Conservation (phyloP, 2,329 filamentous ascomycete genomes). For the Fusarium ambrosium region DNA sequence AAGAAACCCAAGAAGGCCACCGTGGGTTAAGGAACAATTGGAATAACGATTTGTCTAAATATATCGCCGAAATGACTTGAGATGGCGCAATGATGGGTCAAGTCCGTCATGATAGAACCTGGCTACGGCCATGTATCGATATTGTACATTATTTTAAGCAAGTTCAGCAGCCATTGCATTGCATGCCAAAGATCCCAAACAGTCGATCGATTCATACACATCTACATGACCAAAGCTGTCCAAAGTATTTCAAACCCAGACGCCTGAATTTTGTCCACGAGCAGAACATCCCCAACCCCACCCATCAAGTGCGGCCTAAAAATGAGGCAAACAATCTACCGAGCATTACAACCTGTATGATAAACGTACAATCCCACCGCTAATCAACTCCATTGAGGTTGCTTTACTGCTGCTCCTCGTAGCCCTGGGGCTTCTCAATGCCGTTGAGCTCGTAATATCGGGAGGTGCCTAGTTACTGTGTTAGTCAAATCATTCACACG, state of each 20-base stretch:
- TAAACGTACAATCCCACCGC: conserved; percentile 38
- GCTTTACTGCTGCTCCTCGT: conserved; percentile 75
- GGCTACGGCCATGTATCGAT: conserved; percentile 43
- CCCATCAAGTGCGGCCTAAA: conserved; percentile 38
- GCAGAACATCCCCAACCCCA: conserved; percentile 40
- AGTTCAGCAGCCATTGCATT: conserved; percentile 15
- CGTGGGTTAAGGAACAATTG: conserved; percentile 55
- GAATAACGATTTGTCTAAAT: neutral
- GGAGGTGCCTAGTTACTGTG: conserved; percentile 67
- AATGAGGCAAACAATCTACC: conserved; percentile 36
- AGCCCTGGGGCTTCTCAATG: conserved; percentile 86
- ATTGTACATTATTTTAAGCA: conserved; percentile 45
- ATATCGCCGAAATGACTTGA: neutral
- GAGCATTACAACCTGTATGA: conserved; percentile 43
- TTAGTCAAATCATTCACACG: conserved; percentile 16
- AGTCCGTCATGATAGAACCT: conserved; percentile 24
- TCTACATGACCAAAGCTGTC: conserved; percentile 48
- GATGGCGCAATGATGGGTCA: conserved; percentile 3
- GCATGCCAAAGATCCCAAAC: conserved; percentile 36
- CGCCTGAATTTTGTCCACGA: conserved; percentile 44
- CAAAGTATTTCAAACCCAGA: conserved; percentile 47
- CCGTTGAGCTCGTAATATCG: conserved; percentile 88
- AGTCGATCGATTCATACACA: conserved; percentile 45
- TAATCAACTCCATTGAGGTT: neutral
- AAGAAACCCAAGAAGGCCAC: conserved; percentile 95